These are phyloP conservation scores for Didymella pinodella DNA, from an alignment of 2,329 filamentous ascomycete genomes.

Conservation along the genomic window DNA sequence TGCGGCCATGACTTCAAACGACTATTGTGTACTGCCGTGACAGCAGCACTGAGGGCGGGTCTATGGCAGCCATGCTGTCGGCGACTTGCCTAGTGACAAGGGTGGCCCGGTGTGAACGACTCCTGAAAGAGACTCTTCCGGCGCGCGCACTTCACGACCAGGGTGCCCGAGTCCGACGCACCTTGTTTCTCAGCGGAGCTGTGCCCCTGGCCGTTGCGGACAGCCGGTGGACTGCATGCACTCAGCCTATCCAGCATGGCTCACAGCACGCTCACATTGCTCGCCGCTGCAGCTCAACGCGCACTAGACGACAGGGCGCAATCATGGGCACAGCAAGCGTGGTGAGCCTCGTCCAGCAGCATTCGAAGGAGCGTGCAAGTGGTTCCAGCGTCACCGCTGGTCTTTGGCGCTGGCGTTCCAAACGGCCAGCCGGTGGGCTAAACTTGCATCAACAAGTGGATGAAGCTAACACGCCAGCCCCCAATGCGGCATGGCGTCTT, in stretches of 20 bases:
- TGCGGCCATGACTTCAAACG: slow-evolving; percentile 35
- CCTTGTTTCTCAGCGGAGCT: slow-evolving; percentile 14
- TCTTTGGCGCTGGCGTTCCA: slow-evolving; percentile 32
- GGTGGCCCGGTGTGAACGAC: slow-evolving; percentile 31
- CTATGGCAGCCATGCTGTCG: slow-evolving; percentile 23
- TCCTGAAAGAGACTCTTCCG: slow-evolving; percentile 28
- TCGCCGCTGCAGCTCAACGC: slow-evolving; percentile 2
- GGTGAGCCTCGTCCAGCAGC: slow-evolving; percentile 24
- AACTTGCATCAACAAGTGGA: slow-evolving; percentile 26
- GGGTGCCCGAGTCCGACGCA: slow-evolving; percentile 19
- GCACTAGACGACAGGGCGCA: slow-evolving; percentile 7
- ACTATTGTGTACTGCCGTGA: slow-evolving; percentile 21
- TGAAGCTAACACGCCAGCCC: slow-evolving; percentile 18
- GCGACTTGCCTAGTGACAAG: slow-evolving; percentile 32
- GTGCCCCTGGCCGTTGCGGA: slow-evolving; percentile 18
- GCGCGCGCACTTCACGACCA: slow-evolving; percentile 24
- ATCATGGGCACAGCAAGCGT: slow-evolving; percentile 10
- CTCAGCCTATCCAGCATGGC: slow-evolving; percentile 8
- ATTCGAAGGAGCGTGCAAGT: slow-evolving; percentile 25
- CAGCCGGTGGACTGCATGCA: slow-evolving; percentile 12
- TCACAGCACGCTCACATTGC: background rate
- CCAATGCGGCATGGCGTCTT: slow-evolving; percentile 28
- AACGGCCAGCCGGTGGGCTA: slow-evolving; percentile 32
- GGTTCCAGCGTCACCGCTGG: slow-evolving; percentile 29
- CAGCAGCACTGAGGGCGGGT: slow-evolving; percentile 7